Evolutionary conservation across 306 rosid species (phyloP), one percentile per base, ranked within the genome.

Genomic region (Fagus crenata): DNA sequence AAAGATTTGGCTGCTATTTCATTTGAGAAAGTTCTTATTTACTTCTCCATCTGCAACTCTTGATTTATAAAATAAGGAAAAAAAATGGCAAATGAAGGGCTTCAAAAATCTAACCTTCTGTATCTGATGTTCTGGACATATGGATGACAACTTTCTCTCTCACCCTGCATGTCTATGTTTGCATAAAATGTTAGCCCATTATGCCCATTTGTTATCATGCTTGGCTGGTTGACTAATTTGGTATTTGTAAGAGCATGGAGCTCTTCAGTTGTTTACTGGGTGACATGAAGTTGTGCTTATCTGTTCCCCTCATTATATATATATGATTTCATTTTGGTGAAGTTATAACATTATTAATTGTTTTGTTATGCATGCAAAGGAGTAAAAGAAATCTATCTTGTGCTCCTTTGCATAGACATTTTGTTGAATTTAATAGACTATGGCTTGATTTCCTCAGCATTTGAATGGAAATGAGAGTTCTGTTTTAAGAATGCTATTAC

Each of bases 401-500:
- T 5, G 55, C 40, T 49, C 31, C 75, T 67, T 56, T 7, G 64
- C 22, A 28, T 69, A 15, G 32, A 12, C 43, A 7, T 41, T 2
- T 43, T 67, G 7, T 22, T 18, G 32, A 42, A 42, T 42, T 55
- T 28, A 17, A 3, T 6, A 8, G 71, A 35, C 17, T n/a, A 14
- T 51, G 55, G 74, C 68, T 76, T 74, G 69, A 9, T 69, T 53
- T 31, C 35, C 49, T 61, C 69, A 32, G 71, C 61, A 60, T 78
- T 60, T 78, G 51, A 46, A 46, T 46, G 71, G 49, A 49, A 71
- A 73, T 54, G 76, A 17, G 75, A 41, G 33, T 68, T 43, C 53
- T 17, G 17, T 75, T 71, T 51, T 71, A 61, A 41, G 70, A 81
- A 36, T 74, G 56, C 59, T 85, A 81, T 79, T 85, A 67, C 80